phyloP scores from a whole-genome alignment of 257 asterid species.

The Lantana camara region DNA sequence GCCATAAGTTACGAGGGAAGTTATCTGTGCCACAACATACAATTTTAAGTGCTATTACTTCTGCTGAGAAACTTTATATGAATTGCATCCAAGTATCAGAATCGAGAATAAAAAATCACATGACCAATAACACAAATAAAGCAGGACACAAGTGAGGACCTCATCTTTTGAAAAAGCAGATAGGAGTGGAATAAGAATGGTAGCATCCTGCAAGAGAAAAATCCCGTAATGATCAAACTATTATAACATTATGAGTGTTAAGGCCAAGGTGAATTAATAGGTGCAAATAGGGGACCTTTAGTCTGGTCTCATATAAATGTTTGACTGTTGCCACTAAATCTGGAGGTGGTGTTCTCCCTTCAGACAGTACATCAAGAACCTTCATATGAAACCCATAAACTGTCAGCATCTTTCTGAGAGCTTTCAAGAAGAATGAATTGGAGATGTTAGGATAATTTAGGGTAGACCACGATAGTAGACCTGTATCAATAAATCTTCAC shows the following conservation, averaged over 20 bases:
- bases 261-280: constrained; percentile 6
- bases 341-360: constrained; percentile 80
- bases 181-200: constrained; percentile 85
- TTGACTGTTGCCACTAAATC: constrained; percentile 80
- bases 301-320: constrained; percentile 76
- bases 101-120: constrained; percentile 8
- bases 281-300: constrained; percentile 57
- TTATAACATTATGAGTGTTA: constrained; percentile 18
- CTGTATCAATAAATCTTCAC: constrained; percentile 85
- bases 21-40: constrained; percentile 5
- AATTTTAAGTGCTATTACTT: constrained; percentile 7
- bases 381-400: constrained; percentile 35
- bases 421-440: constrained; percentile 25
- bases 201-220: constrained; percentile 79
- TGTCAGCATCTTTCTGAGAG: constrained; percentile 33
- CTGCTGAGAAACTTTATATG: neutral
- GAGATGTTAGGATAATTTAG: constrained; percentile 8
- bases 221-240: constrained; percentile 28
- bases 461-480: constrained; percentile 40
- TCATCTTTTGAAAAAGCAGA: constrained; percentile 90
- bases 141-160: constrained; percentile 45
- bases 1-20: constrained; percentile 6
- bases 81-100: constrained; percentile 9
- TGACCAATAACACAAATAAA: constrained; percentile 8
- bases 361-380: constrained; percentile 83